Base-by-base conservation (phyloP, 805 yeast genomes). In the Metschnikowia anglica region DNA sequence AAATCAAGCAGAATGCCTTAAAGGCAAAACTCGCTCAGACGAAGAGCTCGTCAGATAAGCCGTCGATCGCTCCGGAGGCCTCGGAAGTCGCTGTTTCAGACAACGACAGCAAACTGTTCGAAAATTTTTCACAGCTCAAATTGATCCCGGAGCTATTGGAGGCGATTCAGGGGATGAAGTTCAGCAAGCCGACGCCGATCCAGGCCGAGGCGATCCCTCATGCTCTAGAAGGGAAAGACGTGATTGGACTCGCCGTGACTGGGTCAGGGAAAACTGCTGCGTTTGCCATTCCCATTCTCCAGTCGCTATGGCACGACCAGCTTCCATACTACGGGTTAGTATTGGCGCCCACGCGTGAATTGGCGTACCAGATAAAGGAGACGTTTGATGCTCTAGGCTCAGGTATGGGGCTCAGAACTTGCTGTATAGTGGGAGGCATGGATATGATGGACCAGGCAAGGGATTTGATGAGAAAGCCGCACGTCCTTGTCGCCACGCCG, bases 191-290 rank as follows among this genome's bases (percentile, higher is more conserved):
- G 31, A 90, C 98, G 0, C 96, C 98, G 9, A 93, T 91, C 62
- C 99, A 91, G 68, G 77, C 83, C 6, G 88, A 88, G 63, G 79
- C 97, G 10, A 85, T 91, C 48, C 98, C 98, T 1, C 85, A 85
- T 52, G 97, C 96, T 3, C 66, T 93, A 15, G 80, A 84, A 52
- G 97, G 97, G 3, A 80, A 88, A 51, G 99, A 91, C 66, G 83
- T 91, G 35, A 89, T 91, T 58, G 99, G 99, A 11, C 75, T 91
- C 48, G 99, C 99, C 0, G 97, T 91, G 59, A 91, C 99, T 0
- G 99, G 99, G 34, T 88, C 97, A 3, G 99, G 99, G 51, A 91
- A 91, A 65, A 93, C 99, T 0, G 99, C 98, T 0, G 99, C 99
- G 0, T 93, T 93, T 73, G 97, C 98, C 7, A 80, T 93, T 39